phyloP scores from a whole-genome alignment of 169 alveolate genomes.

The Cystoisospora suis region DNA sequence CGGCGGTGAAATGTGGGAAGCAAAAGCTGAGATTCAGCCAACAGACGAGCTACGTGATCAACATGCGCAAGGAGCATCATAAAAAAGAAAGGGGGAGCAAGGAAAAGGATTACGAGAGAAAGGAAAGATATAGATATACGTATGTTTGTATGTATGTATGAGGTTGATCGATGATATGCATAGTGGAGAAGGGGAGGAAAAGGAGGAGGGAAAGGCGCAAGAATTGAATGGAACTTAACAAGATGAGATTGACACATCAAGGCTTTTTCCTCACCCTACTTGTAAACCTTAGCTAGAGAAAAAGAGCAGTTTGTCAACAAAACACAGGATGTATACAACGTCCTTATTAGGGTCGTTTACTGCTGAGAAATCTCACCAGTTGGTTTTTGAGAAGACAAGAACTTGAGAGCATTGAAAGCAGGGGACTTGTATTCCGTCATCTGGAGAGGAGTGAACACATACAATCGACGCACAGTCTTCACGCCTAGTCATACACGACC shows the following conservation, averaged over 20 bases:
- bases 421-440: slow-evolving; percentile 55
- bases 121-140: neutral
- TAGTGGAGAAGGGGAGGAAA: neutral
- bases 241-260: too few species aligned
- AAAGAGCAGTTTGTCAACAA: too few species aligned
- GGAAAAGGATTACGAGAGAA: neutral
- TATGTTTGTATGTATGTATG: neutral
- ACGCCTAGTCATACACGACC: neutral
- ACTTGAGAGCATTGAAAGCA: slow-evolving; percentile 39
- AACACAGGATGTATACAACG: too few species aligned
- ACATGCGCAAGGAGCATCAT: neutral
- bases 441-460: slow-evolving; percentile 1
- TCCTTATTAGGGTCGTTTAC: neutral
- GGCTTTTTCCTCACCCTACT: too few species aligned
- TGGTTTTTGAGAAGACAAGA: slow-evolving; percentile 31
- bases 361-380: slow-evolving; percentile 18
- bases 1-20: slow-evolving; percentile 31
- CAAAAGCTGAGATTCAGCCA: neutral
- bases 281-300: too few species aligned
- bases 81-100: neutral
- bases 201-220: neutral
- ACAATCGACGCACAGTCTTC: neutral
- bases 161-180: neutral
- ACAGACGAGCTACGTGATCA: slow-evolving; percentile 4
- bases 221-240: neutral